Evolutionary conservation across 352 stramenopile species (phyloP).

Genomic region (Globisporangium camurandrum): DNA sequence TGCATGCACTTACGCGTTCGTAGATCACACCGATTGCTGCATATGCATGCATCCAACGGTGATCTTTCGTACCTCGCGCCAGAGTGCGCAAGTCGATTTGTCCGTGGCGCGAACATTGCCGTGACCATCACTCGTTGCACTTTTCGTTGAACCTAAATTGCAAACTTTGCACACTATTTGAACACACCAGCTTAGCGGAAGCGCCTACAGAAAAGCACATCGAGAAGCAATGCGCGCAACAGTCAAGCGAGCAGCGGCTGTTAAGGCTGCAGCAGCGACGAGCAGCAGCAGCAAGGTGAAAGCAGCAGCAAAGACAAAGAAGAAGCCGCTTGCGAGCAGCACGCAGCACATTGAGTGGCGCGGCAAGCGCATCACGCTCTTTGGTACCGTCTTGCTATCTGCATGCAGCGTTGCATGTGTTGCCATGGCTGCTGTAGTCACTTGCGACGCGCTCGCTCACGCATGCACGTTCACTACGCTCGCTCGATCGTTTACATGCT

Average conservation of each 20-base stretch:
- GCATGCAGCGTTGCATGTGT: background rate
- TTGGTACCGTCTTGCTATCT: conserved; percentile 32
- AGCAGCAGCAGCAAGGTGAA: conserved; percentile 13
- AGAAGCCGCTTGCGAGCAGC: conserved; percentile 15
- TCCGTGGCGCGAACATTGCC: too few species aligned
- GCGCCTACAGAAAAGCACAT: too few species aligned
- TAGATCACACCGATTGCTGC: too few species aligned
- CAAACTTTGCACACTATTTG: too few species aligned
- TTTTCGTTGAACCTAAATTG: too few species aligned
- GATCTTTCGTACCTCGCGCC: too few species aligned
- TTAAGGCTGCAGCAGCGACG: conserved; percentile 3
- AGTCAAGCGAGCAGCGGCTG: background rate
- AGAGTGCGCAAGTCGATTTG: too few species aligned
- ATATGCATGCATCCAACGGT: too few species aligned
- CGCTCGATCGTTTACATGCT: background rate
- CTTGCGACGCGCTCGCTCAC: background rate
- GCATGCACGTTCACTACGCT: background rate
- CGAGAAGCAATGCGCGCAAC: background rate
- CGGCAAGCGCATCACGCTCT: conserved; percentile 59
- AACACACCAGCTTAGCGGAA: too few species aligned
- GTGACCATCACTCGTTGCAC: too few species aligned
- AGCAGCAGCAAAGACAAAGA: conserved; percentile 8
- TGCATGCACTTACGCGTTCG: too few species aligned
- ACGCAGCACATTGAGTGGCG: conserved; percentile 65
- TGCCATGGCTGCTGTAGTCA: too few species aligned